Conservation (phyloP, 345 rosid species). For the Gossypium rotundifolium region DNA sequence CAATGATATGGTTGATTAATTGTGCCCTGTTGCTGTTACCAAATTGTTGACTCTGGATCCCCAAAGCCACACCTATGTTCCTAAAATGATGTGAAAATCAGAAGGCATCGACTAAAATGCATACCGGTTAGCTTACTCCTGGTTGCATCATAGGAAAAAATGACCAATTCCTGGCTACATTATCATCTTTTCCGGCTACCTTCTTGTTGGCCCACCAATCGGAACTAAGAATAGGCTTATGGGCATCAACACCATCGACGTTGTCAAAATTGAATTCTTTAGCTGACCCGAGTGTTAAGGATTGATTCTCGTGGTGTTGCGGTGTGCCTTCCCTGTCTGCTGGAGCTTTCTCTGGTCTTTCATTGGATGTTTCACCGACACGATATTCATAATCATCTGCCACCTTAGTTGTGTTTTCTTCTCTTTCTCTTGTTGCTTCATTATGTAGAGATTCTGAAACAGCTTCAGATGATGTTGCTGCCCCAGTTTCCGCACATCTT, state of each 20-base stretch:
- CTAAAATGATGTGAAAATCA: slow-evolving; percentile 3
- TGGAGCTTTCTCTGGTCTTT: slow-evolving; percentile 26
- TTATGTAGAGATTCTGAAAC: slow-evolving; percentile 16
- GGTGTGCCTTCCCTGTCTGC: slow-evolving; percentile 17
- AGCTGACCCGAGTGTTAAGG: slow-evolving; percentile 46
- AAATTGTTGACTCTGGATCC: neutral
- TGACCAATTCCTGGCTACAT: slow-evolving; percentile 54
- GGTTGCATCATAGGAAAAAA: slow-evolving; percentile 77
- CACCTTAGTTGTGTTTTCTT: slow-evolving; percentile 16
- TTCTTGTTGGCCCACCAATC: slow-evolving; percentile 53
- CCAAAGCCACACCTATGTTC: neutral
- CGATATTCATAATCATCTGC: slow-evolving; percentile 12
- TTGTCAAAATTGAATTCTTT: slow-evolving; percentile 71
- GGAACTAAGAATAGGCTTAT: slow-evolving; percentile 26
- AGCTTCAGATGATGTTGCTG: slow-evolving; percentile 35
- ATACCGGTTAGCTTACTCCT: slow-evolving; percentile 45
- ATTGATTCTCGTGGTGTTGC: slow-evolving; percentile 36
- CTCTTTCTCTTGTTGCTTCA: slow-evolving; percentile 22
- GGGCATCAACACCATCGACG: slow-evolving; percentile 42
- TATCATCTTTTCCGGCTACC: slow-evolving; percentile 41
- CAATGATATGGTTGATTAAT: neutral
- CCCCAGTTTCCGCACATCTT: slow-evolving; percentile 40
- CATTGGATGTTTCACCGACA: slow-evolving; percentile 32
- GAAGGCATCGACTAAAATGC: neutral
- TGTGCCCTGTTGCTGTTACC: slow-evolving; percentile 3